These are phyloP conservation scores for Phaseolus coccineus DNA, from an alignment of 331 rosid species.

Conservation along the genomic window DNA sequence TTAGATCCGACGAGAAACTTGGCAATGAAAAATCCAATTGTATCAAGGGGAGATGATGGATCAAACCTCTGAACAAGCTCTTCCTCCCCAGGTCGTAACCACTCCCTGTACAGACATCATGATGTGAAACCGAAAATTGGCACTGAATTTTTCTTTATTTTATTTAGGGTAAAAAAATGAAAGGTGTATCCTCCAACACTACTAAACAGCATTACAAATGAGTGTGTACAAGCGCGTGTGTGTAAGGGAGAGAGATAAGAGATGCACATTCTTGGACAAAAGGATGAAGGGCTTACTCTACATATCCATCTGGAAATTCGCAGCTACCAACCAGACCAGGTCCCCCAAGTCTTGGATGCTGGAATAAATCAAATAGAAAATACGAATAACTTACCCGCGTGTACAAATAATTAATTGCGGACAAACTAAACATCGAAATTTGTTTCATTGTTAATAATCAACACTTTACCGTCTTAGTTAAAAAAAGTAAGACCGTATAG, in stretches of 20 bases:
- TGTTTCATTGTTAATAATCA: not conserved
- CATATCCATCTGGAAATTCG: constrained; percentile 81
- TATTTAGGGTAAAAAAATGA: not conserved
- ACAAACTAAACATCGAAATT: constrained; percentile 10
- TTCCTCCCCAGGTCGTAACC: constrained; percentile 95
- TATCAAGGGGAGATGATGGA: constrained; percentile 81
- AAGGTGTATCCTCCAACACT: not conserved
- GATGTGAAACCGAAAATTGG: constrained; percentile 10
- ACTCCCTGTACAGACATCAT: constrained; percentile 60
- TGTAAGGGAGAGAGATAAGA: not conserved
- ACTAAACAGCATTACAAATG: not conserved
- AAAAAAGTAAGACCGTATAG: not conserved
- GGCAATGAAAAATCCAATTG: constrained; percentile 96
- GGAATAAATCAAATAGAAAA: constrained; percentile 41
- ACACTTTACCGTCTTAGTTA: not conserved
- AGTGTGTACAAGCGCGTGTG: not conserved
- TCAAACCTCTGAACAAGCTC: constrained; percentile 94
- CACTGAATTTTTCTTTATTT: not conserved
- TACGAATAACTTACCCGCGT: constrained; percentile 3
- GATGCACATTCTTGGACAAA: constrained; percentile 23
- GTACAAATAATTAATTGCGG: not conserved
- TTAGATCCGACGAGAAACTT: constrained; percentile 79
- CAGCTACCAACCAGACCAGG: constrained; percentile 86
- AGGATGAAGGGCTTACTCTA: constrained; percentile 65
- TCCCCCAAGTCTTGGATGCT: constrained; percentile 95